Base-by-base conservation (phyloP, 257 asterid genomes). In the Nicotiana attenuata region DNA sequence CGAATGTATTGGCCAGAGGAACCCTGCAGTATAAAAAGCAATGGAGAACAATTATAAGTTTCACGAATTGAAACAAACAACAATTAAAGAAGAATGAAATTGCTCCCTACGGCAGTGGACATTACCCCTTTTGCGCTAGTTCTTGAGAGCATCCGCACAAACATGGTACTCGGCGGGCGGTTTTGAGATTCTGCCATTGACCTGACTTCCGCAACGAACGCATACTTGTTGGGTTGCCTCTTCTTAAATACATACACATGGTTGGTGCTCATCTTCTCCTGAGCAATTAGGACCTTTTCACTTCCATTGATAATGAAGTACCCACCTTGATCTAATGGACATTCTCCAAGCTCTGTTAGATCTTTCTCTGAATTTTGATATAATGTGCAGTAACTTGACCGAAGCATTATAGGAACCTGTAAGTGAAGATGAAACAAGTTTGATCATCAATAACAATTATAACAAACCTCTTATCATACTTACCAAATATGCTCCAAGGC, bases 201-300 rank as follows among this genome's bases (percentile, higher is more conserved):
- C 83, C 97, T 90, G 65, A 96, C 98, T 89, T 96, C 98, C 26
- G 90, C 98, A 83, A 92, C 97, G 35, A 86, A 96, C 13, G 98
- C 98, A 92, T 96, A 96, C 91, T 96, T 96, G 92, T 96, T 96
- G 20, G 99, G 99, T 84, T 96, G 99, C 89, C 98, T 92, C 91
- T 92, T 96, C 86, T 96, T 96, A 68, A 94, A 96, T 14, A 96
- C 99, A 80, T 96, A 96, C 35, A 96, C 99, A 78, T 96, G 99
- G 87, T 96, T 96, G 35, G 99, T 96, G 88, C 98, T 96, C 99
- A 96, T 96, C 89, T 96, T 96, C 91, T 96, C 99, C 91, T 96
- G 99, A 81, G 99, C 99, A 86, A 96, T 94, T 63, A 96, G 88
- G 59, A 96, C 99, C 90, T 96, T 96, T 77, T 96, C 99, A 92